Evolutionary conservation across 148 eudicot species (phyloP).

Genomic region (Mesembryanthemum crystallinum): DNA sequence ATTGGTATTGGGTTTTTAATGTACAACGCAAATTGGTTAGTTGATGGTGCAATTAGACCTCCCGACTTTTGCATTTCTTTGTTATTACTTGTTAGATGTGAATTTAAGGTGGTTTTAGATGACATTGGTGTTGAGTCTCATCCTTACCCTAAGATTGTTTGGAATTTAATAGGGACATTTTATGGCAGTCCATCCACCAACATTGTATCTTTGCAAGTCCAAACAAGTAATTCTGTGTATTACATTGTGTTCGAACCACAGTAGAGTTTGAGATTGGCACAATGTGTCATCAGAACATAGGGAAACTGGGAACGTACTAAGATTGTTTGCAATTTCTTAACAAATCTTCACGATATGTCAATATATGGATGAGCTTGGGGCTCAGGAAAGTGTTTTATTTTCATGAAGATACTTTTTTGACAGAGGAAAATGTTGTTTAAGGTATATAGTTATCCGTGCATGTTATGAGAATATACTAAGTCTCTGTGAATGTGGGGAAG

Average conservation of each 20-base stretch:
- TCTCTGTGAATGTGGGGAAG: background rate
- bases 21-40: background rate
- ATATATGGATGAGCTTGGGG: constrained; percentile 1
- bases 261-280: no score
- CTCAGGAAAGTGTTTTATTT: background rate
- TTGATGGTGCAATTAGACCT: background rate
- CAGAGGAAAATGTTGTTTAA: background rate
- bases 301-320: no score
- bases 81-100: background rate
- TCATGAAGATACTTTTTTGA: background rate
- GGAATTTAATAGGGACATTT: background rate
- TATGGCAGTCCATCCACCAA: no score
- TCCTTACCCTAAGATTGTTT: background rate
- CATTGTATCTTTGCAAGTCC: no score
- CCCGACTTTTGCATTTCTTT: background rate
- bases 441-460: background rate
- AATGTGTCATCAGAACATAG: no score
- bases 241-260: no score
- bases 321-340: background rate
- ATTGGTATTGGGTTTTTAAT: background rate
- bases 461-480: background rate
- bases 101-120: background rate
- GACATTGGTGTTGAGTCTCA: background rate
- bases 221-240: background rate
- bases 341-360: background rate